These are phyloP conservation scores for Hordeum vulgare DNA, from an alignment of 176 grass and related monocot species.

Conservation along the genomic window DNA sequence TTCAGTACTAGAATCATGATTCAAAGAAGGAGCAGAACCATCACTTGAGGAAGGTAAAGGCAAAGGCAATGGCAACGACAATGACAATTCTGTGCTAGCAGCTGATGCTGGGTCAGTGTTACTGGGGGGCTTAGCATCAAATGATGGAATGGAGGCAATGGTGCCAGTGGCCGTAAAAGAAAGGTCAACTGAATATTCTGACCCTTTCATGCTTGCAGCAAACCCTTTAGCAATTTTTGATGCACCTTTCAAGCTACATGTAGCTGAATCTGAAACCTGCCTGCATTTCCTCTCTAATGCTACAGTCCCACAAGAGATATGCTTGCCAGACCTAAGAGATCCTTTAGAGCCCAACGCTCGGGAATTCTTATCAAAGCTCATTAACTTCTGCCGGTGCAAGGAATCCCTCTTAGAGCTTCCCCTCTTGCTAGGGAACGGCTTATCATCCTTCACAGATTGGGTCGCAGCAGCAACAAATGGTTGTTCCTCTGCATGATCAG, in stretches of 20 bases:
- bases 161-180: slow-evolving; percentile 43
- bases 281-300: slow-evolving; percentile 72
- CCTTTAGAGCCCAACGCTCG: slow-evolving; percentile 82
- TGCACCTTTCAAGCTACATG: slow-evolving; percentile 50
- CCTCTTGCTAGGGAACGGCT: slow-evolving; percentile 47
- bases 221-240: slow-evolving; percentile 56
- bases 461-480: slow-evolving; percentile 46
- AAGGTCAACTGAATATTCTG: slow-evolving; percentile 57
- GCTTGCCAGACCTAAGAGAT: slow-evolving; percentile 64
- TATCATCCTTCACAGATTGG: slow-evolving; percentile 51
- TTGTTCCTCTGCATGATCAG: slow-evolving; percentile 47
- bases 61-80: slow-evolving; percentile 47
- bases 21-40: slow-evolving; percentile 11
- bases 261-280: slow-evolving; percentile 44
- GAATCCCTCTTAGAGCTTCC: slow-evolving; percentile 69
- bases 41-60: slow-evolving; percentile 33
- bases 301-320: slow-evolving; percentile 41
- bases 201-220: slow-evolving; percentile 36
- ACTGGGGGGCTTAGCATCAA: slow-evolving; percentile 26
- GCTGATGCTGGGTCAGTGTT: slow-evolving; percentile 27
- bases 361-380: slow-evolving; percentile 81
- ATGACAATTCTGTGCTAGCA: slow-evolving; percentile 64
- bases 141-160: slow-evolving; percentile 43
- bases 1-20: slow-evolving; percentile 35
- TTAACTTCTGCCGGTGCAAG: slow-evolving; percentile 74